A percentile compares a stretch with the other conserved stretches of the same genome.
Evolutionary conservation across 257 asterid genomes (phyloP).

Genomic region (Solanum sitiens): DNA sequence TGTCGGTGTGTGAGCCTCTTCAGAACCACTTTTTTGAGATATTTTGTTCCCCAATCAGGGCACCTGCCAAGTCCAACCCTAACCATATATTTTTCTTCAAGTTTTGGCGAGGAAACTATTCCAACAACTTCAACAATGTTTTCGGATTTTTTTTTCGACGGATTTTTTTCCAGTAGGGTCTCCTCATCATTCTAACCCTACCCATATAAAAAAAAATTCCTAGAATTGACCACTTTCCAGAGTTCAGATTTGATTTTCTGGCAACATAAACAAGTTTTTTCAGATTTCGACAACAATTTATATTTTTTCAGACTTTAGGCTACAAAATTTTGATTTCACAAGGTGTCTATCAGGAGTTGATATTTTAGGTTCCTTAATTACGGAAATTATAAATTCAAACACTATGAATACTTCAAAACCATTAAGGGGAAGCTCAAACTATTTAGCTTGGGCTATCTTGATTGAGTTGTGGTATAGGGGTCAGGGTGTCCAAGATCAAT

Average conservation of each 20-base stretch:
- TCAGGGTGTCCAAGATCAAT: not conserved
- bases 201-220: not conserved
- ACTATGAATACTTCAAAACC: not conserved
- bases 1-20: not conserved
- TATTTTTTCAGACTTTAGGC: not conserved
- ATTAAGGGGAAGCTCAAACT: not conserved
- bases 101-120: not conserved
- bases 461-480: not conserved
- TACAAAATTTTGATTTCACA: not conserved
- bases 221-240: not conserved
- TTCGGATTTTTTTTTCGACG: no score
- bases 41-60: not conserved
- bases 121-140: not conserved
- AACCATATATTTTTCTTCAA: not conserved
- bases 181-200: not conserved
- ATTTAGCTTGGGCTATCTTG: not conserved
- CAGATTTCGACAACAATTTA: not conserved
- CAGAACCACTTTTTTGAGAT: not conserved
- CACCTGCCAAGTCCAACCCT: not conserved
- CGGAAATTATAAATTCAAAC: not conserved
- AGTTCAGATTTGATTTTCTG: not conserved
- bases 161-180: not conserved
- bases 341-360: not conserved
- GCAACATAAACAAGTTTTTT: not conserved
- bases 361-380: not conserved